Evolutionary conservation across 148 eudicot species (phyloP), one percentile per base, ranked within the genome.

Genomic region (Diospyros lotus): DNA sequence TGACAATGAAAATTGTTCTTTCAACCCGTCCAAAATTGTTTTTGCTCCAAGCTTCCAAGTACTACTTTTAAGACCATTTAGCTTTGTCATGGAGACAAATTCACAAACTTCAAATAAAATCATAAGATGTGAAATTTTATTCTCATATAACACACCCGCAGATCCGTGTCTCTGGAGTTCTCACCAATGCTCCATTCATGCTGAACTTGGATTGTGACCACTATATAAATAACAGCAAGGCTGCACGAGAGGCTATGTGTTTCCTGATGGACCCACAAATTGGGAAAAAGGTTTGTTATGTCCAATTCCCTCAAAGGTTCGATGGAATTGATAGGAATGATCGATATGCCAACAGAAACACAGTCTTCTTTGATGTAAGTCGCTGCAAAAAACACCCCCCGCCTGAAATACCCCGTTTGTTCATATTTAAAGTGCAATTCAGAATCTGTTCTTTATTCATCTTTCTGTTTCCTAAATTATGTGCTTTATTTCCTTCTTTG

Each of bases 171-270:
- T 72, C 99, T 71, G 99, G 88, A 50, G 99, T 95, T 61, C 89
- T 95, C 64, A 95, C 99, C 28, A 95, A 95, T 88, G 99, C 97
- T 69, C 99, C 99, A 42, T 95, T 95, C 91, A 95, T 95, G 97
- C 85, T 95, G 73, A 95, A 95, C 86, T 89, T 95, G 94, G 99
- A 95, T 61, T 95, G 99, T 88, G 99, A 95, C 78, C 99, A 95
- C 71, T 95, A 95, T 78, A 39, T 95, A 62, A 95, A 95, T 85
- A 95, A 95, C 82, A 92, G 99, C 85, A 95, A 95, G 86, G 99
- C 99, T 28, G 94, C 75, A 10, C 82, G 98, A 78, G 98, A 94
- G 73, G 82, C 98, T 40, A 94, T 94, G 98, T 94, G 98, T 77
- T 94, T 94, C 87, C 80, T 94, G 84, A 94, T 94, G 98, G 98